Conservation (phyloP, 306 rosid species). For the Delonix regia region DNA sequence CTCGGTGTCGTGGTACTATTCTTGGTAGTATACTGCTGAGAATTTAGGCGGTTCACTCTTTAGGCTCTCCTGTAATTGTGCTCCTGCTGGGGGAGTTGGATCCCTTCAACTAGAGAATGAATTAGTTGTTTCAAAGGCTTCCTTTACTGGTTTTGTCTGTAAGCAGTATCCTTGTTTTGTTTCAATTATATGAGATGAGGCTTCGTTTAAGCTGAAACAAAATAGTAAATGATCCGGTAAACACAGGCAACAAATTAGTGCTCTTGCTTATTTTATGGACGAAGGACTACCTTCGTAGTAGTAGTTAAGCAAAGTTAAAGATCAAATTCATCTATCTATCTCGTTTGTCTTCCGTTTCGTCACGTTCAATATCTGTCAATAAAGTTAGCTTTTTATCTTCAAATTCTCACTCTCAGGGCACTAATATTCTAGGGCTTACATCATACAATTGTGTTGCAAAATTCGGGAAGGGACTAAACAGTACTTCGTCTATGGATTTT, state of each 20-base stretch:
- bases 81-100: conserved; percentile 38
- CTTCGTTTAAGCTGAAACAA: conserved; percentile 30
- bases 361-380: background rate
- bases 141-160: conserved; percentile 48
- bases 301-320: background rate
- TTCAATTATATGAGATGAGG: conserved; percentile 30
- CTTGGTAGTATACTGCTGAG: conserved; percentile 87
- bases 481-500: no score
- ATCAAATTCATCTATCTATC: background rate
- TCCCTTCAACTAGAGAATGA: conserved; percentile 44
- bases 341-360: background rate
- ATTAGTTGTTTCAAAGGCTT: conserved; percentile 44
- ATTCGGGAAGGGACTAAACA: no score
- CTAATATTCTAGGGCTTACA: background rate
- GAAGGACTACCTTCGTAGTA: conserved; percentile 24
- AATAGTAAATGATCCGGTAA: conserved; percentile 29
- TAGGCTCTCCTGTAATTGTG: conserved; percentile 45
- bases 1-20: conserved; percentile 85
- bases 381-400: background rate
- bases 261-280: background rate
- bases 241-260: conserved; percentile 18
- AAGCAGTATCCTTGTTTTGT: conserved; percentile 45
- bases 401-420: background rate
- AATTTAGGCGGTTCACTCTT: conserved; percentile 57
- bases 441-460: no score